phyloP scores from a whole-genome alignment of 805 yeast species.

The Starmerella apis region DNA sequence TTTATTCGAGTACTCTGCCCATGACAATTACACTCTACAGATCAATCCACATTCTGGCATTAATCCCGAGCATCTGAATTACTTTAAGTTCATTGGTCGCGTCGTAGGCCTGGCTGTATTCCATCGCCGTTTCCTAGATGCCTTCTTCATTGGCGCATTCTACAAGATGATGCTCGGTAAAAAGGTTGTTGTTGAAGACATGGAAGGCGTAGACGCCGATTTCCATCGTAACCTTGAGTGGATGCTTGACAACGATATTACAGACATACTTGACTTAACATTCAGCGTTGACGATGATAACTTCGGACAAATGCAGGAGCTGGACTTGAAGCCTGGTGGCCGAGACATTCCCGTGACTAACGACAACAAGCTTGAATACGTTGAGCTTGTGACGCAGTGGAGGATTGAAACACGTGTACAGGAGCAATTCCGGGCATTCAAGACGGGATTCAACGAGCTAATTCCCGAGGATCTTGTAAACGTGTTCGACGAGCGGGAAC shows the following conservation, averaged over 20 bases:
- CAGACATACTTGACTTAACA: slow-evolving; percentile 75
- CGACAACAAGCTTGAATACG: slow-evolving; percentile 80
- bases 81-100: slow-evolving; percentile 96
- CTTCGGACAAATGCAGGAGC: slow-evolving; percentile 82
- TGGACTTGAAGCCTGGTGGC: slow-evolving; percentile 86
- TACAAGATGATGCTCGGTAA: slow-evolving; percentile 95
- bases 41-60: slow-evolving; percentile 95
- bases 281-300: slow-evolving; percentile 81
- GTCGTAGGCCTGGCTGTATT: slow-evolving; percentile 96
- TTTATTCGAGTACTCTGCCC: slow-evolving; percentile 92
- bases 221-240: slow-evolving; percentile 89
- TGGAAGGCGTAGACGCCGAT: slow-evolving; percentile 98
- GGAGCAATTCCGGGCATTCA: slow-evolving; percentile 91
- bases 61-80: slow-evolving; percentile 95
- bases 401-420: slow-evolving; percentile 85
- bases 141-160: slow-evolving; percentile 95
- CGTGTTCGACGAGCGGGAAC: slow-evolving; percentile 95
- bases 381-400: slow-evolving; percentile 92
- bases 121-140: slow-evolving; percentile 96
- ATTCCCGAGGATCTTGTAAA: slow-evolving; percentile 94
- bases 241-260: slow-evolving; percentile 91
- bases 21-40: slow-evolving; percentile 94
- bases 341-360: slow-evolving; percentile 82
- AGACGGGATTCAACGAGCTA: slow-evolving; percentile 94
- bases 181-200: slow-evolving; percentile 87